Base-by-base conservation (phyloP, 441 rosid species). In the Flueggea neowawraea region DNA sequence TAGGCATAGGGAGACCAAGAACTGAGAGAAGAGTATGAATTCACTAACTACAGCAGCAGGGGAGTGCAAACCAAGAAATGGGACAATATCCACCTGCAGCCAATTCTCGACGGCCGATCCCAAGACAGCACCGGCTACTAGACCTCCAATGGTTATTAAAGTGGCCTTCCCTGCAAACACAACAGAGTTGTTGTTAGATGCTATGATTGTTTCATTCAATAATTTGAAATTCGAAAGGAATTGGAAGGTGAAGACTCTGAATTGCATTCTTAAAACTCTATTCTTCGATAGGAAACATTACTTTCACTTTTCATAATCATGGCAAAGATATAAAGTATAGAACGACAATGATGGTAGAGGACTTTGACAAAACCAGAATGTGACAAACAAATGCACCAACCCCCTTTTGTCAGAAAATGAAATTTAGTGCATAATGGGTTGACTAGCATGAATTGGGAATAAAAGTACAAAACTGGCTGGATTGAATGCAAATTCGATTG, bases 31-130 rank as follows among this genome's bases (percentile, higher is more conserved):
- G 60, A 94, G 84, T 64, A 94, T 80, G 61, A 94, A 84, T 72
- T 91, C 99, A 63, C 90, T 86, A 55, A 95, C 90, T 52, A 95
- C 78, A 8, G 96, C 79, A 8, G 94, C 91, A 32, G 99, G 99
- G 41, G 91, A 86, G 75, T 86, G 95, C 52, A 95, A 60, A 53
- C 97, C 90, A 0, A 95, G 79, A 68, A 95, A 82, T 1, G 99
- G 99, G 63, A 95, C 91, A 2, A 91, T 76, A 71, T 94, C 99
- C 52, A 94, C 99, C 72, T 94, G 97, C 78, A 94, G 75, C 96
- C 86, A 89, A 75, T 68, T 89, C 86, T 94, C 96, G 14, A 86
- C 79, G 1, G 92, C 88, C 10, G 99, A 87, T 54, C 99, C 99
- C 72, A 87, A 84, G 67, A 86, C 89, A 8, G 96, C 99, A 60